Percentiles rank a stretch among this genome's conserved stretches.
Conservation (phyloP, 2,329 filamentous ascomycete genomes). For the Aspergillus pseudoterreus region DNA sequence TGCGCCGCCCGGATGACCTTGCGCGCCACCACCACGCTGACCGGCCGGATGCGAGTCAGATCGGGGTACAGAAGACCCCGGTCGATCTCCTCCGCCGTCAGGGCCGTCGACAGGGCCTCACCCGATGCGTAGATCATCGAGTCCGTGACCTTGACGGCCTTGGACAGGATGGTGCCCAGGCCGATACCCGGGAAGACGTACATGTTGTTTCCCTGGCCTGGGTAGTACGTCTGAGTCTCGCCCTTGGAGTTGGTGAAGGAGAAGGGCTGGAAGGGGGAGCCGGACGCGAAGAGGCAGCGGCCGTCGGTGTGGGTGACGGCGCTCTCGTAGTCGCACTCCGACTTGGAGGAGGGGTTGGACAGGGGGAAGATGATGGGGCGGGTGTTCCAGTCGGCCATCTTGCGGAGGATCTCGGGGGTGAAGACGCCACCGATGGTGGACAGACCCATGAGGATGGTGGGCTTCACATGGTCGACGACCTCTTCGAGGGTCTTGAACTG, state of each 20-base stretch:
- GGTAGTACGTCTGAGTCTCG: conserved; percentile 64
- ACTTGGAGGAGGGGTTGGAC: conserved; percentile 93
- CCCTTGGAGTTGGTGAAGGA: conserved; percentile 59
- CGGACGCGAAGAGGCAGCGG: conserved; percentile 87
- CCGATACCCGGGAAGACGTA: conserved; percentile 98
- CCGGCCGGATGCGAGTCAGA: conserved; percentile 87
- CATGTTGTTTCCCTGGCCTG: conserved; percentile 75
- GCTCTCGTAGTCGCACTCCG: conserved; percentile 95
- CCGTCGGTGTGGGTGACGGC: conserved; percentile 89
- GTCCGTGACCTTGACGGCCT: conserved; percentile 81
- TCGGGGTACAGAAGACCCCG: conserved; percentile 86
- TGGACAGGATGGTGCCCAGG: conserved; percentile 85
- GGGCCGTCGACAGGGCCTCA: conserved; percentile 70
- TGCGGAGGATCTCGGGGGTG: conserved; percentile 76
- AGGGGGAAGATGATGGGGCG: conserved; percentile 92
- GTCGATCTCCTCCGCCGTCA: conserved; percentile 77
- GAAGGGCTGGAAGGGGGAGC: conserved; percentile 80
- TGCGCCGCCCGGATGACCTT: conserved; percentile 93
- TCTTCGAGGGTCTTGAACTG: conserved; percentile 77
- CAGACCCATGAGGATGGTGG: conserved; percentile 88
- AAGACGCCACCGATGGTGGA: conserved; percentile 94
- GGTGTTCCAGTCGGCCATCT: conserved; percentile 61
- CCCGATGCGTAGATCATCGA: conserved; percentile 97
- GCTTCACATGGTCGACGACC: conserved; percentile 91
- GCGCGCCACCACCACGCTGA: conserved; percentile 78